Conservation (phyloP, 345 rosid genomes). For the Pistacia vera region DNA sequence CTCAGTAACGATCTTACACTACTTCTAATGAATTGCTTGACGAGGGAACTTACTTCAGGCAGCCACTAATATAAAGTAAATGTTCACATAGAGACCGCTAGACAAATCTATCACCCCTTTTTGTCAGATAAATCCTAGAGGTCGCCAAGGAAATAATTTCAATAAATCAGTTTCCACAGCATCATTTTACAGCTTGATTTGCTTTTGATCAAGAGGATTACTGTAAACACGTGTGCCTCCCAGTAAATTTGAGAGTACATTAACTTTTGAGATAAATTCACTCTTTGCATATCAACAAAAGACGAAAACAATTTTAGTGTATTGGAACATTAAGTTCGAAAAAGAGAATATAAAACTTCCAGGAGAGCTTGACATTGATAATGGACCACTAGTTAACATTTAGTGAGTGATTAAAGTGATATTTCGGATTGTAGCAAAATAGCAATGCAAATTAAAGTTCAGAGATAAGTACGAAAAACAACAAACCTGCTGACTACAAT, state of each 20-base stretch:
- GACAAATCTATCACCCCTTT: background rate
- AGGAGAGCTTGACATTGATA: background rate
- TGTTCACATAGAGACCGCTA: background rate
- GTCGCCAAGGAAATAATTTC: background rate
- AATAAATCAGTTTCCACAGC: background rate
- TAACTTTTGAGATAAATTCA: slow-evolving; percentile 3
- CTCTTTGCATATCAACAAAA: background rate
- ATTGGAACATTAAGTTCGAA: background rate
- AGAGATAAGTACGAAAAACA: slow-evolving; percentile 10
- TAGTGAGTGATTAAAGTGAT: background rate
- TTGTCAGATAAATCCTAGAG: background rate
- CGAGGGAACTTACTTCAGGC: background rate
- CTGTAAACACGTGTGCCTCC: background rate
- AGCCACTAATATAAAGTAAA: too few relatives aligned
- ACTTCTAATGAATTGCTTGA: background rate
- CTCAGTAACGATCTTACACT: too few relatives aligned
- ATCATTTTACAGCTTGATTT: background rate
- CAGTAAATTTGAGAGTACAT: background rate
- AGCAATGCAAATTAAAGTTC: background rate
- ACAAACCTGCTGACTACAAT: slow-evolving; percentile 65
- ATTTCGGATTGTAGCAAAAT: background rate
- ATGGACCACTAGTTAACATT: background rate
- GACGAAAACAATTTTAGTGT: too few relatives aligned
- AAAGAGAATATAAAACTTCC: background rate
- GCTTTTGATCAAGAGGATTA: background rate